A percentile compares a stretch with the other conserved stretches of the same genome.
phyloP scores from a whole-genome alignment of 768 basidiomycete genomes.

The Auricularia cornea region DNA sequence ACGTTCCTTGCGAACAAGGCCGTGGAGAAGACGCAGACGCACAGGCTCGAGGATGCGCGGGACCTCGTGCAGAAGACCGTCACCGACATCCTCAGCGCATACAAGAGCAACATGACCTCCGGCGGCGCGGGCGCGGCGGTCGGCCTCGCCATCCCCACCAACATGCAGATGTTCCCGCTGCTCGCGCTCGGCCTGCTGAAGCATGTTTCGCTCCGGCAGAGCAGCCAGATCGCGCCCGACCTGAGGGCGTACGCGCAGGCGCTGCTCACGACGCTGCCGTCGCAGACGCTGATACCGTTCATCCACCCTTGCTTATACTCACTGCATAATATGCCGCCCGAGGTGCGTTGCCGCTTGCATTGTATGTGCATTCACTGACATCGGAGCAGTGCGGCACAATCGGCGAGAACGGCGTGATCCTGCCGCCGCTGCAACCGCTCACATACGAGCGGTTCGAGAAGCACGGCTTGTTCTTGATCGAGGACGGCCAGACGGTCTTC shows the following conservation, averaged over 20 bases:
- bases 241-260: constrained; percentile 93
- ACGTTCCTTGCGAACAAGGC: constrained; percentile 87
- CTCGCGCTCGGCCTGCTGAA: constrained; percentile 86
- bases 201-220: constrained; percentile 94
- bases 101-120: constrained; percentile 95
- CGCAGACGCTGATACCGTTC: constrained; percentile 86
- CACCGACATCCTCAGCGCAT: constrained; percentile 75
- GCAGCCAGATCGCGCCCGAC: constrained; percentile 94
- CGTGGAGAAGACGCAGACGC: constrained; percentile 76
- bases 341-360: constrained; percentile 39
- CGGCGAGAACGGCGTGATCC: constrained; percentile 78
- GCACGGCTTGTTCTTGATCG: constrained; percentile 93
- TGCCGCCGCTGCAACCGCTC: constrained; percentile 82
- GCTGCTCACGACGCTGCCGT: constrained; percentile 81
- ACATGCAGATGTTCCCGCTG: constrained; percentile 90
- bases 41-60: constrained; percentile 83
- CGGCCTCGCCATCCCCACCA: constrained; percentile 86
- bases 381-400: constrained; percentile 71
- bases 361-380: background rate
- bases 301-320: constrained; percentile 94
- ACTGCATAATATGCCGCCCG: constrained; percentile 90
- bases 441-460: constrained; percentile 93
- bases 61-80: constrained; percentile 79
- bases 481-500: constrained; percentile 97
- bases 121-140: constrained; percentile 90